Percentiles rank a stretch among this genome's conserved stretches.
Conservation (phyloP, 2,329 filamentous ascomycete species). For the Ophiostoma pallidulum region DNA sequence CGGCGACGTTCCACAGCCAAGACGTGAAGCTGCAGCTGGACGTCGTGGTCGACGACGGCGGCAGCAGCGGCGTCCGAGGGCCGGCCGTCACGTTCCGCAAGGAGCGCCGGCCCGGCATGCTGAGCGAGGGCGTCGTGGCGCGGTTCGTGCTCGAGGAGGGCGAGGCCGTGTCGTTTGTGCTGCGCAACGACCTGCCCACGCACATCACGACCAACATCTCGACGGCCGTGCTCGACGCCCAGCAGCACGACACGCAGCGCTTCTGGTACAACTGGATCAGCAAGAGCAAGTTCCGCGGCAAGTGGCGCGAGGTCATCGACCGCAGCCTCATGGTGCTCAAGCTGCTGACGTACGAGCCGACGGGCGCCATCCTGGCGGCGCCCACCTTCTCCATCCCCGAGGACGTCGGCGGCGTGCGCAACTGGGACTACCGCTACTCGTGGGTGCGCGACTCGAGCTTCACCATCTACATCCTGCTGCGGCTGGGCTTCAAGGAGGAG, state of each 20-base stretch:
- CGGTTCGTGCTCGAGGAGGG: slow-evolving; percentile 53
- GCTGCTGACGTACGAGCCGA: slow-evolving; percentile 68
- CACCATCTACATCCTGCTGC: slow-evolving; percentile 67
- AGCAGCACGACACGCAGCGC: slow-evolving; percentile 60
- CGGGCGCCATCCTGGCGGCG: slow-evolving; percentile 65
- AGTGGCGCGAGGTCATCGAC: slow-evolving; percentile 62
- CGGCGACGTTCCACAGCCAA: slow-evolving; percentile 53
- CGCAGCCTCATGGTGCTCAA: slow-evolving; percentile 67
- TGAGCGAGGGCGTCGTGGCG: slow-evolving; percentile 55
- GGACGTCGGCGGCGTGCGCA: slow-evolving; percentile 56
- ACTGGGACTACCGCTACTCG: slow-evolving; percentile 66
- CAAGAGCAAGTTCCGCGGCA: slow-evolving; percentile 60
- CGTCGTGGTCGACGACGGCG: slow-evolving; percentile 48
- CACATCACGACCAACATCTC: slow-evolving; percentile 51
- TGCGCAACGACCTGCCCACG: slow-evolving; percentile 51
- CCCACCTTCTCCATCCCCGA: slow-evolving; percentile 72
- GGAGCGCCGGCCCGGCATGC: slow-evolving; percentile 39
- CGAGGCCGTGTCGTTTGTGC: slow-evolving; percentile 58
- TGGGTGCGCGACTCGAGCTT: slow-evolving; percentile 74
- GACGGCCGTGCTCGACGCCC: slow-evolving; percentile 44
- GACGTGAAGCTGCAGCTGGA: slow-evolving; percentile 55
- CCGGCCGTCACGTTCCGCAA: slow-evolving; percentile 49
- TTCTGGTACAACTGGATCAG: slow-evolving; percentile 69
- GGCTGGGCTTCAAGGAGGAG: slow-evolving; percentile 65
- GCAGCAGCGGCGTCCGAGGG: slow-evolving; percentile 24